Conservation (phyloP, 805 yeast genomes). For the Lipomyces yamadae region DNA sequence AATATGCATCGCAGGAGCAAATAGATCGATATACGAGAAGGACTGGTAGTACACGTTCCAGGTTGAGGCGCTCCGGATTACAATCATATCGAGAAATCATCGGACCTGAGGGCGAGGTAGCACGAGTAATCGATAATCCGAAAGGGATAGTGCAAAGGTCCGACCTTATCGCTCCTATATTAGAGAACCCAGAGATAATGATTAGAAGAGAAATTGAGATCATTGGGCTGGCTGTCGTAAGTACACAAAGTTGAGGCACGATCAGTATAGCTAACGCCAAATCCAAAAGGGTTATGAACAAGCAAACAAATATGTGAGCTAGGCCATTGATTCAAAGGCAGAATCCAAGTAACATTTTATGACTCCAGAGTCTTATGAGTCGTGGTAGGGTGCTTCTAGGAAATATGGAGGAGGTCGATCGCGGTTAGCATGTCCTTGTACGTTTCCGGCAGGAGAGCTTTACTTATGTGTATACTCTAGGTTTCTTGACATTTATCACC, state of each 20-base stretch:
- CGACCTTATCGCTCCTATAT: constrained; percentile 65
- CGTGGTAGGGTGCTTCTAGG: constrained; percentile 77
- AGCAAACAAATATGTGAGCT: constrained; percentile 67
- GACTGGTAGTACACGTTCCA: background rate
- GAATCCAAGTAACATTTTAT: constrained; percentile 11
- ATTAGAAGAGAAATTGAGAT: constrained; percentile 87
- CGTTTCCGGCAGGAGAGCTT: too few species aligned
- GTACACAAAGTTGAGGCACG: background rate
- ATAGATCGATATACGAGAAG: constrained; percentile 16
- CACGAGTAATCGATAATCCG: constrained; percentile 21
- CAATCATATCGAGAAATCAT: background rate
- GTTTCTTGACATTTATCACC: constrained; percentile 64
- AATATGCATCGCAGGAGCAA: constrained; percentile 16
- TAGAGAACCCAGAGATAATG: constrained; percentile 81
- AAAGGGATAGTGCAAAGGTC: constrained; percentile 25
- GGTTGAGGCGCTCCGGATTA: background rate
- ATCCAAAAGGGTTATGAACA: constrained; percentile 75
- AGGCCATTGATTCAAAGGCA: background rate
- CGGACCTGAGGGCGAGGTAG: constrained; percentile 13
- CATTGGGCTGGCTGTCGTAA: constrained; percentile 71
- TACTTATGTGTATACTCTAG: constrained; percentile 9
- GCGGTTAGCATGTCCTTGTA: constrained; percentile 48
- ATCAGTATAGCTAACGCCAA: background rate
- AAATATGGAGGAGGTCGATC: constrained; percentile 78
- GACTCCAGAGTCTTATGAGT: constrained; percentile 59